Base-by-base conservation (phyloP, 768 basidiomycete species). In the Leccinum variicolor region DNA sequence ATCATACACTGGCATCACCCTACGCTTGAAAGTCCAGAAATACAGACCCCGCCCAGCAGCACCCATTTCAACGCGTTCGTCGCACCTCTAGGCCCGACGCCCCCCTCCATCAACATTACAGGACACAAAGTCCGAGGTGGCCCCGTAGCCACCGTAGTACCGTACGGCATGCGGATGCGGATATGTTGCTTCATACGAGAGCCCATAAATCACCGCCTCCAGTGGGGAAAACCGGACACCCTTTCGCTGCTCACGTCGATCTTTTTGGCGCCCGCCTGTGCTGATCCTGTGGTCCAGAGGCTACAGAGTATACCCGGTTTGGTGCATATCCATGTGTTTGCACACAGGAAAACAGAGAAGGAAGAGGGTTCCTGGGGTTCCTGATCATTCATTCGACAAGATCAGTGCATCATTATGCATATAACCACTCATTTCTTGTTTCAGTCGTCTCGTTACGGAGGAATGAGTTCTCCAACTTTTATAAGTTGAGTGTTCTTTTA, bases 321-420 rank as follows among this genome's bases (percentile, higher is more conserved):
- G 49, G 87, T 89, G 0, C 92, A 94, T 69, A 81, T 89, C 17
- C 92, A 94, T 62, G 89, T 94, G 31, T 94, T 94, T 69, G 92
- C 89, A 6, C 78, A 81, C 50, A 79, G 71, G 65, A 86, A 85
- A 60, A 56, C 57, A n/a, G 39, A 33, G 4, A 56, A 63, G 41
- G 69, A 70, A 52, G 62, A 59, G 55, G 55, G 21, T 36, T 31
- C 34, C 21, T 70, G 64, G 64, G 26, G 21, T 53, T 25, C 43
- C 43, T 66, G 54, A 60, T 50, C 10, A 23, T 50, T 50, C 29
- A n/a, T n/a, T n/a, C n/a, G 43, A 39, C 34, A 25, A 33, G 17
- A 34, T 26, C 4, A 26, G 41, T 26, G n/a, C n/a, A n/a, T n/a
- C n/a, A n/a, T n/a, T n/a, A n/a, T n/a, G n/a, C n/a, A n/a, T n/a